These are phyloP conservation scores for Sarocladium brachiariae DNA, from an alignment of 2,329 filamentous ascomycete species.

Conservation along the genomic window DNA sequence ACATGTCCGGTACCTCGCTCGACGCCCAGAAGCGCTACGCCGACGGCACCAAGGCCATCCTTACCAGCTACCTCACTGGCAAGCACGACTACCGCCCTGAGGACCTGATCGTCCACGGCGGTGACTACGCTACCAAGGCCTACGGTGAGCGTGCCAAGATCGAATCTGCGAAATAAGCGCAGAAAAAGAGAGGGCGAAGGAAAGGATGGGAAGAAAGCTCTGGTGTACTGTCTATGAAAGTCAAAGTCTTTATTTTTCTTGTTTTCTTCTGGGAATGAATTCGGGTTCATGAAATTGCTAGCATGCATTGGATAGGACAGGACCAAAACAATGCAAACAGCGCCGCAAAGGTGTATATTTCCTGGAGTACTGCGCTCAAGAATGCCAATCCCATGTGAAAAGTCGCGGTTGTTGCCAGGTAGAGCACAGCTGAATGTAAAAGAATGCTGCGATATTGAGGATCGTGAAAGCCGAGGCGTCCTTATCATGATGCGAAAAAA, in stretches of 20 bases:
- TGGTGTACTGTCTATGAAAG: too few relatives aligned
- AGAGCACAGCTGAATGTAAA: too few relatives aligned
- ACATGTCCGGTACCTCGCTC: slow-evolving; percentile 98
- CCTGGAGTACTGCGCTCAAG: too few relatives aligned
- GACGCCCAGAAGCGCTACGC: slow-evolving; percentile 94
- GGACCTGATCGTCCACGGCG: slow-evolving; percentile 84
- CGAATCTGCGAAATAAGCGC: background rate
- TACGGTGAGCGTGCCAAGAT: slow-evolving; percentile 62
- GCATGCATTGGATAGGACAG: slow-evolving; percentile 1
- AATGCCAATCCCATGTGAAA: too few relatives aligned
- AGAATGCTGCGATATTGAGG: too few relatives aligned
- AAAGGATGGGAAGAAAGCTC: too few relatives aligned
- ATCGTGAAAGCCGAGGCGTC: too few relatives aligned
- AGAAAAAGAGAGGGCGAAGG: background rate
- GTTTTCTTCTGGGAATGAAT: background rate
- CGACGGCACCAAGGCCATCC: slow-evolving; percentile 78
- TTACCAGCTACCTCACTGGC: slow-evolving; percentile 85
- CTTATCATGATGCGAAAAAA: too few relatives aligned
- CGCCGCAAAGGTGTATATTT: background rate
- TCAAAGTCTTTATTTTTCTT: background rate
- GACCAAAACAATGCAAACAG: background rate
- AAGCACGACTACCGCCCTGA: slow-evolving; percentile 80
- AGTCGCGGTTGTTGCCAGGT: too few relatives aligned
- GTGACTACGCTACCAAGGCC: slow-evolving; percentile 91
- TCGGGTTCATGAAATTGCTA: slow-evolving; percentile 3